Evolutionary conservation across 225 moss, liverwort and hornwort genomes (phyloP).

Genomic region (Sphagnum contortum): DNA sequence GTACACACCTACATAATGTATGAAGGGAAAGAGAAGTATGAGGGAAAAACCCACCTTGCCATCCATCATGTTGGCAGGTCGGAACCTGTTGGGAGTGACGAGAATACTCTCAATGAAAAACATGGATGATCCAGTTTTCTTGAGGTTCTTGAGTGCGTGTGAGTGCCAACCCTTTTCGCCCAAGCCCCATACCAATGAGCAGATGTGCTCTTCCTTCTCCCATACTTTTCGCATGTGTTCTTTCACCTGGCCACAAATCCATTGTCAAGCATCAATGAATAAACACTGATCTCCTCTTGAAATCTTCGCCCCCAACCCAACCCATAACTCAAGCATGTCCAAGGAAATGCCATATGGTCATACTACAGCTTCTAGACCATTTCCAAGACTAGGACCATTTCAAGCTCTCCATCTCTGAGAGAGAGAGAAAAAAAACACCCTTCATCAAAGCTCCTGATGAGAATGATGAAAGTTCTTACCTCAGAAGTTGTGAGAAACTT

Average conservation of each 20-base stretch:
- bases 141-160: slow-evolving; percentile 9
- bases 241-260: slow-evolving; percentile 40
- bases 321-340: not conserved
- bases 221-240: slow-evolving; percentile 76
- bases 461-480: slow-evolving; percentile 26
- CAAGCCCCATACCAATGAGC: slow-evolving; percentile 85
- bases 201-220: slow-evolving; percentile 68
- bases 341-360: no score
- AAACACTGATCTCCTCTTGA: not conserved
- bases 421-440: not conserved
- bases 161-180: slow-evolving; percentile 34
- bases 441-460: not conserved
- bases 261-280: not conserved
- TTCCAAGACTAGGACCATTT: no score
- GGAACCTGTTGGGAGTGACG: slow-evolving; percentile 95
- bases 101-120: slow-evolving; percentile 76
- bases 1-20: no score
- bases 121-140: slow-evolving; percentile 55
- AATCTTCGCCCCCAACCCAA: no score
- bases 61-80: slow-evolving; percentile 85
- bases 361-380: no score
- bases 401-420: no score
- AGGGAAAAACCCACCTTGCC: slow-evolving; percentile 49
- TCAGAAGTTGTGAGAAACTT: slow-evolving; percentile 71
- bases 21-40: no score